Base-by-base conservation (phyloP, 2,329 filamentous ascomycete genomes). In the Lecanosticta acicola region DNA sequence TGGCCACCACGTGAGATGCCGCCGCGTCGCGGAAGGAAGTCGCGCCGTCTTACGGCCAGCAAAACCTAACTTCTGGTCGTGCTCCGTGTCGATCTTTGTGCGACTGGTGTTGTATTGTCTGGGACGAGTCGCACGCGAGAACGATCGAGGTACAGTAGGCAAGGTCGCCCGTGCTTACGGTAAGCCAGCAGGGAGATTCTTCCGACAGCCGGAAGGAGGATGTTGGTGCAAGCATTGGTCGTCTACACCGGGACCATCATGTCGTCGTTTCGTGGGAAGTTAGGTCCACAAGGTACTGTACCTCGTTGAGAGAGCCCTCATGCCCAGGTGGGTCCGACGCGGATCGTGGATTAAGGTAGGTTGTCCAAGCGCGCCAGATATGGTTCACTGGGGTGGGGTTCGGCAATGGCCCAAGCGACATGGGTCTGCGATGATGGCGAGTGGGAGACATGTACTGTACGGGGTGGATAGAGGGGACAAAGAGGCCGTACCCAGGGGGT, bases 151-250 rank as follows among this genome's bases (percentile, higher is more conserved):
- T 11, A 29, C n/a, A n/a, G n/a, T n/a, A n/a, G n/a, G n/a, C n/a
- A n/a, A n/a, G n/a, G n/a, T n/a, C n/a, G 44, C 20, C 39, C 7
- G 21, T 41, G 44, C 44, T 46, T 42, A 46, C 33, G 44, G 35
- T 29, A 38, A 39, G 36, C 33, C n/a, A 41, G 3, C 24, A 11
- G 5, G 24, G 24, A 29, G 7, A 29, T 29, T 29, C 24, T 29
- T 29, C 24, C 24, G 24, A 29, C 24, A 5, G 24, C 24, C 7
- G 5, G 5, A 29, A 5, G 24, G 5, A 29, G 7, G 24, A 11
- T 29, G 24, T 29, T n/a, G n/a, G n/a, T n/a, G n/a, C n/a, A n/a
- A n/a, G n/a, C n/a, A n/a, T n/a, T n/a, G n/a, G n/a, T n/a, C n/a
- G n/a, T n/a, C n/a, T n/a, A n/a, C n/a, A n/a, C n/a, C n/a, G n/a